These are phyloP conservation scores for Solanum clarkiae DNA, from an alignment of 257 asterid genomes.

Conservation along the genomic window DNA sequence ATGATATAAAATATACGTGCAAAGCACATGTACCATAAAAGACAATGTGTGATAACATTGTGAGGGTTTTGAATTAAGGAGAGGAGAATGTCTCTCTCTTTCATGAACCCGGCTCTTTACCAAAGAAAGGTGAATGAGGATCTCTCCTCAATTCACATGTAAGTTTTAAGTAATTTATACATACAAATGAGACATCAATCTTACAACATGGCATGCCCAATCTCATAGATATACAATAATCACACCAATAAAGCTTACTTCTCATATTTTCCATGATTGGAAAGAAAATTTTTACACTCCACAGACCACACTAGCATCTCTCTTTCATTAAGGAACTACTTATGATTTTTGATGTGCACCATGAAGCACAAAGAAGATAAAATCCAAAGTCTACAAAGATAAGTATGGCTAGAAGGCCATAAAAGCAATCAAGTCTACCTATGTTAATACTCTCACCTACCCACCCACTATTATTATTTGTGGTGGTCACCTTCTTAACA, in stretches of 20 bases:
- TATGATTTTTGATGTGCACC: constrained; percentile 11
- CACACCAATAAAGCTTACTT: neutral
- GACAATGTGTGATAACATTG: too few relatives aligned
- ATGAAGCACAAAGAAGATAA: constrained; percentile 14
- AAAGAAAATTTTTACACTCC: neutral
- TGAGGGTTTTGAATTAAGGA: too few relatives aligned
- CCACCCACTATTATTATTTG: constrained; percentile 16
- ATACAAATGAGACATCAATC: neutral
- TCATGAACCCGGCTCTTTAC: too few relatives aligned
- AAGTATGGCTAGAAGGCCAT: constrained; percentile 19
- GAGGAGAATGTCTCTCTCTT: too few relatives aligned
- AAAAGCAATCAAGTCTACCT: constrained; percentile 23
- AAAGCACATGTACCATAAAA: too few relatives aligned
- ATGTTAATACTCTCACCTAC: constrained; percentile 20
- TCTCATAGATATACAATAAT: neutral
- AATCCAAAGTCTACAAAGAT: constrained; percentile 17
- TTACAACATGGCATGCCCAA: neutral
- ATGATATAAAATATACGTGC: too few relatives aligned
- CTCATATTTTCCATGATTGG: neutral
- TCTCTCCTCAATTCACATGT: neutral
- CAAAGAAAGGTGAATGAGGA: neutral
- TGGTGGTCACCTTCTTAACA: constrained; percentile 12
- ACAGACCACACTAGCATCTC: neutral
- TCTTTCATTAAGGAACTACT: neutral
- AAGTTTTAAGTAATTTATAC: neutral